Percentiles rank a stretch among this genome's conserved stretches.
These are phyloP conservation scores for Pythium brassicae DNA, from an alignment of 352 stramenopile species.

Conservation along the genomic window DNA sequence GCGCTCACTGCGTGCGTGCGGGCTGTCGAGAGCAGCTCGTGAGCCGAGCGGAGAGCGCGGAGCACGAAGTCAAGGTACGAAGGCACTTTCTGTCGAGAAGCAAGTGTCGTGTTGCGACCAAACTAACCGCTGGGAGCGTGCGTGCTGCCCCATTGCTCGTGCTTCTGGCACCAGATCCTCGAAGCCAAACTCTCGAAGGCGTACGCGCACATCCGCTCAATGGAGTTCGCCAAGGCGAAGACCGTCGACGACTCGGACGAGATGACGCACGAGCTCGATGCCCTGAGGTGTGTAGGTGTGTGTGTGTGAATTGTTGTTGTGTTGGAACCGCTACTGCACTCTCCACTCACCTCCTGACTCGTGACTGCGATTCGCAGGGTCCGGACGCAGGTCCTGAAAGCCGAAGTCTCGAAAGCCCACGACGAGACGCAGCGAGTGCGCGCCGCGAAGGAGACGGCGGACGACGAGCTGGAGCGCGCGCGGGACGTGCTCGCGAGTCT, in stretches of 20 bases:
- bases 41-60: conserved; percentile 33
- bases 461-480: conserved; percentile 23
- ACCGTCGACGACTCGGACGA: conserved; percentile 29
- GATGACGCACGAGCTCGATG: conserved; percentile 28
- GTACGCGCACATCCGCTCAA: conserved; percentile 29
- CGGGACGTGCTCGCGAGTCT: conserved; percentile 8
- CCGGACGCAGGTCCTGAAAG: conserved; percentile 15
- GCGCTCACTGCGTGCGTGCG: neutral
- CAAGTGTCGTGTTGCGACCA: too few relatives aligned
- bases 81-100: neutral
- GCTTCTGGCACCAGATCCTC: conserved; percentile 21
- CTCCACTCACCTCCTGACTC: neutral
- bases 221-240: conserved; percentile 32
- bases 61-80: conserved; percentile 31
- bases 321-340: too few relatives aligned
- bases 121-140: neutral
- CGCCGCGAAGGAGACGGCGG: conserved; percentile 9
- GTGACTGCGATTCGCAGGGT: conserved; percentile 5
- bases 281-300: conserved; percentile 5
- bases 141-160: too few relatives aligned
- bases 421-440: conserved; percentile 17
- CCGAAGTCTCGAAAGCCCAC: conserved; percentile 16
- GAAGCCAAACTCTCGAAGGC: conserved; percentile 26
- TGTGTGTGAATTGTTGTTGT: too few relatives aligned
- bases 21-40: conserved; percentile 17